Conservation (phyloP, 345 rosid species). For the Sonneratia caseolaris region DNA sequence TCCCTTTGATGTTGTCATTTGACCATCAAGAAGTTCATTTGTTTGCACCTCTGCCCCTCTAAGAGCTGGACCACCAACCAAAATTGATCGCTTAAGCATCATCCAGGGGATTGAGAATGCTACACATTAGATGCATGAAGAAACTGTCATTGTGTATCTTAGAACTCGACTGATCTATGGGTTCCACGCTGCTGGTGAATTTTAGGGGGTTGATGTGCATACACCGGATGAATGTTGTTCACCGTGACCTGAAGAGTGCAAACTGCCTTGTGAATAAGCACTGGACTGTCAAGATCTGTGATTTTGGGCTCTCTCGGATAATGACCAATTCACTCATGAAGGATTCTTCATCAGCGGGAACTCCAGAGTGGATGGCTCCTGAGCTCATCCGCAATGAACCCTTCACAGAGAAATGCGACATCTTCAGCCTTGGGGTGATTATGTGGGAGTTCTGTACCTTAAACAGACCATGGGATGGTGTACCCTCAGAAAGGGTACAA, state of each 20-base stretch:
- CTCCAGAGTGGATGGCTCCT: slow-evolving; percentile 99
- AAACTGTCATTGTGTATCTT: not conserved
- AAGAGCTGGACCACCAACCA: not conserved
- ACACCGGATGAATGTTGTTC: slow-evolving; percentile 93
- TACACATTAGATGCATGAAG: no score
- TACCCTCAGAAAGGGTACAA: slow-evolving; percentile 77
- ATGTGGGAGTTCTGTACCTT: slow-evolving; percentile 98
- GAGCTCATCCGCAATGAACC: slow-evolving; percentile 88
- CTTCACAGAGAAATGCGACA: slow-evolving; percentile 84
- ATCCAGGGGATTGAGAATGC: not conserved
- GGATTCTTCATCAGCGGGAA: slow-evolving; percentile 83
- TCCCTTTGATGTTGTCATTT: not conserved
- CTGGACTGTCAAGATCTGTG: slow-evolving; percentile 74
- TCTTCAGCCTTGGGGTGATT: slow-evolving; percentile 95
- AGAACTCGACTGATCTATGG: not conserved
- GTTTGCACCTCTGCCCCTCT: no score
- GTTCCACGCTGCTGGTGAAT: not conserved
- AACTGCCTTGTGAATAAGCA: slow-evolving; percentile 91
- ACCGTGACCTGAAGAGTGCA: slow-evolving; percentile 82
- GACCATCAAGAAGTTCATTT: not conserved
- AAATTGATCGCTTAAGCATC: not conserved
- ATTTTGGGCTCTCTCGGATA: slow-evolving; percentile 90
- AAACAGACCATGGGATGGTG: slow-evolving; percentile 94
- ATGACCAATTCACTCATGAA: slow-evolving; percentile 58
- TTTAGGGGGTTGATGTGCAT: slow-evolving; percentile 96